phyloP scores from a whole-genome alignment of 345 rosid genomes.

The Melaleuca quinquenervia region DNA sequence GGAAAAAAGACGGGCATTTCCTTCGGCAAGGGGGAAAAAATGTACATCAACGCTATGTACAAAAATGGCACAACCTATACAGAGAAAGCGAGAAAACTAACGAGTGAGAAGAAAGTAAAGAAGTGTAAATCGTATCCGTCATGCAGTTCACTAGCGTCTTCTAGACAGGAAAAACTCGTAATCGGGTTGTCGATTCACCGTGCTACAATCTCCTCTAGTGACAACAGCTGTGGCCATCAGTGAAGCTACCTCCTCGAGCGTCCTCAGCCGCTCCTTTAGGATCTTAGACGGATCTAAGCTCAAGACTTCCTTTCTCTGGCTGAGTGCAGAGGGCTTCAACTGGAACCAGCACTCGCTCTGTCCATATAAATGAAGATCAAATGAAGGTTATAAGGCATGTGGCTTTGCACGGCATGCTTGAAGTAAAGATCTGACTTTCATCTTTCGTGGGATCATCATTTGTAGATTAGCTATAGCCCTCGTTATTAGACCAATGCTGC shows the following conservation, averaged over 20 bases:
- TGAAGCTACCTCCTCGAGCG: constrained; percentile 38
- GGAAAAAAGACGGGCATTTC: background rate
- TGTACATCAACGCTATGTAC: background rate
- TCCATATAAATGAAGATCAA: background rate
- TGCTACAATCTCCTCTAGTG: constrained; percentile 17
- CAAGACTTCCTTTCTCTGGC: constrained; percentile 2
- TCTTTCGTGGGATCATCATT: background rate
- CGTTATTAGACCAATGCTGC: background rate
- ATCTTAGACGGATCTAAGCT: constrained; percentile 17
- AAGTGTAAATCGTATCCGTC: background rate
- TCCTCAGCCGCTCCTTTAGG: constrained; percentile 35
- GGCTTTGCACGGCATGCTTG: background rate
- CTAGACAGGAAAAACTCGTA: constrained; percentile 42
- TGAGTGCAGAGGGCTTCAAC: constrained; percentile 9
- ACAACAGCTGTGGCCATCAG: constrained; percentile 39
- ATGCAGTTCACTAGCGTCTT: background rate
- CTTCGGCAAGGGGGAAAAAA: background rate
- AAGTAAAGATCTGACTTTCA: background rate
- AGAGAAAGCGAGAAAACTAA: background rate
- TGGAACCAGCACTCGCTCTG: constrained; percentile 58
- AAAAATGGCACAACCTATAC: background rate
- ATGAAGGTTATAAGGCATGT: background rate
- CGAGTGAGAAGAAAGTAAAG: background rate
- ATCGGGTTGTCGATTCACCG: constrained; percentile 40
- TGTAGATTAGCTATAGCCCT: background rate